Base-by-base conservation (phyloP, 208 protist species). In the Crithidia sp. region DNA sequence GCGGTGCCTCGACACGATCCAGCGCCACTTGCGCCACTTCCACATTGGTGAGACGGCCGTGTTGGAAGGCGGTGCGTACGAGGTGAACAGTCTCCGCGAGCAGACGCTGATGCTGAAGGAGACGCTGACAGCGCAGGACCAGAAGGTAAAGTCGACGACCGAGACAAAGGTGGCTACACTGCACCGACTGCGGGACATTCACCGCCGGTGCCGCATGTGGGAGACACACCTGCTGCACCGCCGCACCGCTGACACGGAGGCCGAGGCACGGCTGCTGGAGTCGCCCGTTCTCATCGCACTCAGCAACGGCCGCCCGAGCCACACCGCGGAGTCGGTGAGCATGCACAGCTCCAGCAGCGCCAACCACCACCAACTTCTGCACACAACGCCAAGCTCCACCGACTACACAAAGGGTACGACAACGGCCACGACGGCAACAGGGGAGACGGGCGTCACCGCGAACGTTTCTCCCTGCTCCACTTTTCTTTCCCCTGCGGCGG, bases 41-140 rank as follows among this genome's bases (percentile, higher is more conserved):
- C 81, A 91, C 68, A 40, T 76, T 7, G 90, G 89, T 56, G 82
- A 94, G 69, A 77, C 76, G 52, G 86, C 89, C 9, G 55, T 94
- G 55, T 19, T 89, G 59, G 82, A 96, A 6, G 82, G 79, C 49
- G 87, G 84, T 19, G 52, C 65, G 17, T 76, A 74, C 17, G 91
- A 96, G 71, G 64, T 96, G 19, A 92, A 88, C 76, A 81, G 73
- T 66, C 73, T 89, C 61, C 86, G 86, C 19, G 89, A 96, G 67
- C 79, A 91, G 67, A 89, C 90, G 39, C 77, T 96, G 16, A 52
- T 88, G 19, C 76, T 77, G 13, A 96, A 93, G 67, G 88, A 94
- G 60, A 71, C 77, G 28, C 81, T 93, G 16, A 94, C 88, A 9
- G 76, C 83, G 28, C 81, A 94, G 61, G 83, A 92, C 65, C 83